These are phyloP conservation scores for Irpex rosettiformis DNA, from an alignment of 1,284 basidiomycete genomes.

Conservation along the genomic window DNA sequence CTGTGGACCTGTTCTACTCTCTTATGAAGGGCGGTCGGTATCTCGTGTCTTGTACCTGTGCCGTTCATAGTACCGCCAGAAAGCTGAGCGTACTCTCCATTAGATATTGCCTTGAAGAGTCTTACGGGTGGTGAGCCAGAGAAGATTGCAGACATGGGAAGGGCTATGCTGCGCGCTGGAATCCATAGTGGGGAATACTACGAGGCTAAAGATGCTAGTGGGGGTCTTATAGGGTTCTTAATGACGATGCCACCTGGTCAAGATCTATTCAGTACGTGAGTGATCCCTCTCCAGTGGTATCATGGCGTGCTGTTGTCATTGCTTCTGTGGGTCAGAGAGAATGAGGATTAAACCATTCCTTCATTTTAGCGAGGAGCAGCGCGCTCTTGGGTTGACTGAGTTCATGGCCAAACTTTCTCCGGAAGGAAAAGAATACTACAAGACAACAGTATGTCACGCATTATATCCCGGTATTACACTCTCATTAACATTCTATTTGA, in stretches of 20 bases:
- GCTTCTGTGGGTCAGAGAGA: too few species aligned
- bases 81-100: not conserved
- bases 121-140: slow-evolving; percentile 16
- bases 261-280: slow-evolving; percentile 21
- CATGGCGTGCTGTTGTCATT: not conserved
- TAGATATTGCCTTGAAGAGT: slow-evolving; percentile 12
- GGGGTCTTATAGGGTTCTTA: slow-evolving; percentile 18
- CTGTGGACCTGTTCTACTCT: slow-evolving; percentile 11
- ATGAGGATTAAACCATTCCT: too few species aligned
- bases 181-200: slow-evolving; percentile 20
- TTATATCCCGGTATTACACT: not conserved
- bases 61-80: not conserved
- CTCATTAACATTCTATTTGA: not conserved
- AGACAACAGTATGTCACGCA: slow-evolving; percentile 13
- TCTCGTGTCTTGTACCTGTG: not conserved
- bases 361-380: slow-evolving; percentile 17
- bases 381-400: slow-evolving; percentile 15
- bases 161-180: slow-evolving; percentile 20
- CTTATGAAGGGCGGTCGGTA: slow-evolving; percentile 17
- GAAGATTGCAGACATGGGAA: slow-evolving; percentile 9
- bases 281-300: not conserved
- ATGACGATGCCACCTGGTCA: slow-evolving; percentile 20
- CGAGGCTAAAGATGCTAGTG: slow-evolving; percentile 16
- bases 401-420: slow-evolving; percentile 16
- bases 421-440: slow-evolving; percentile 19